Evolutionary conservation across 352 stramenopile genomes (phyloP).

Genomic region (Phytophthora fragariae): DNA sequence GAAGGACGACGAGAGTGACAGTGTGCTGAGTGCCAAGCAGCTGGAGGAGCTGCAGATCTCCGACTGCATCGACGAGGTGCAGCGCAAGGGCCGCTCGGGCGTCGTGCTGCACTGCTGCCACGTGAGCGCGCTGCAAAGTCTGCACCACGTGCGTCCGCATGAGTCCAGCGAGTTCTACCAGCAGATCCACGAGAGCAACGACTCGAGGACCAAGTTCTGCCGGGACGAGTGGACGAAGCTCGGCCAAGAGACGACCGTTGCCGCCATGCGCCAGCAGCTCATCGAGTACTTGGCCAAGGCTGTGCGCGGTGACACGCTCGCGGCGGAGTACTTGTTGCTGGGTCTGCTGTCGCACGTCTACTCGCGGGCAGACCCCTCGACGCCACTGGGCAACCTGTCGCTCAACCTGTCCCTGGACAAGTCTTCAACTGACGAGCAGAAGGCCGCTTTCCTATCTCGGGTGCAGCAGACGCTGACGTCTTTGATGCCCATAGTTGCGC

Average conservation of each 20-base stretch:
- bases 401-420: constrained; percentile 65
- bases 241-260: constrained; percentile 24
- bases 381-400: constrained; percentile 75
- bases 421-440: constrained; percentile 26
- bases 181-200: constrained; percentile 46
- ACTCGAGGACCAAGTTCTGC: constrained; percentile 45
- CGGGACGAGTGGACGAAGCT: constrained; percentile 43
- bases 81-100: constrained; percentile 55
- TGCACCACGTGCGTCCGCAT: constrained; percentile 67
- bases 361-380: constrained; percentile 64
- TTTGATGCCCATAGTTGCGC: constrained; percentile 64
- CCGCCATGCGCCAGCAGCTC: constrained; percentile 43
- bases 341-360: constrained; percentile 78
- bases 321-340: constrained; percentile 81
- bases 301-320: constrained; percentile 54
- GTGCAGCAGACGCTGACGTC: constrained; percentile 44
- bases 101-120: constrained; percentile 79
- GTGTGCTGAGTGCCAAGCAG: constrained; percentile 36
- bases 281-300: constrained; percentile 53
- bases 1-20: constrained; percentile 9
- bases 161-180: constrained; percentile 41
- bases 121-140: constrained; percentile 36
- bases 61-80: constrained; percentile 66
- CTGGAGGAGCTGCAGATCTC: constrained; percentile 70
- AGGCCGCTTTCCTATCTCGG: constrained; percentile 23